These are phyloP conservation scores for Sarcocystis neurona DNA, from an alignment of 169 alveolate genomes.

Conservation along the genomic window DNA sequence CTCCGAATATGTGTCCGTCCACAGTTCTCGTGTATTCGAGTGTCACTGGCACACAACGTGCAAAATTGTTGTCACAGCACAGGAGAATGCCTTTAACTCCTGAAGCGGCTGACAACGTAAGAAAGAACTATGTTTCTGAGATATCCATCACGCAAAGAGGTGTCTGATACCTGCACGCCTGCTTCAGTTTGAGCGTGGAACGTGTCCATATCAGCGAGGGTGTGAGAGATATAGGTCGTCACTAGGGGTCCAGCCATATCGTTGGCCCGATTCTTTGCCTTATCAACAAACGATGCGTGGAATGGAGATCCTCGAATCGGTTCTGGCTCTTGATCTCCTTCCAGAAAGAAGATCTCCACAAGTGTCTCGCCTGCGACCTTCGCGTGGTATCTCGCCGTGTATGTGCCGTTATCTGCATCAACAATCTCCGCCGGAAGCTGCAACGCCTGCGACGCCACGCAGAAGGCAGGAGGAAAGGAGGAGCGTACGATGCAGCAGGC, in stretches of 20 bases:
- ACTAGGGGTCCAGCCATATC: slow-evolving; percentile 87
- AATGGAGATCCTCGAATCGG: slow-evolving; percentile 92
- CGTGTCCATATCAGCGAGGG: slow-evolving; percentile 75
- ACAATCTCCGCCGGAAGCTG: slow-evolving; percentile 38
- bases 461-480: slow-evolving; percentile 69
- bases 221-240: slow-evolving; percentile 76
- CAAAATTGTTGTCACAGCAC: no score
- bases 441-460: slow-evolving; percentile 4
- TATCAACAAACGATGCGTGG: slow-evolving; percentile 77
- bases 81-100: no score
- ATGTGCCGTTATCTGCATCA: slow-evolving; percentile 72
- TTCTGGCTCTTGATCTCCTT: slow-evolving; percentile 86
- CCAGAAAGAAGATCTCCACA: slow-evolving; percentile 83
- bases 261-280: slow-evolving; percentile 80
- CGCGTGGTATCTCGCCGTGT: slow-evolving; percentile 73
- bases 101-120: no score
- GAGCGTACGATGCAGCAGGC: no score
- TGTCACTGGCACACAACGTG: no score
- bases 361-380: slow-evolving; percentile 66
- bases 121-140: no score
- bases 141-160: slow-evolving; percentile 70
- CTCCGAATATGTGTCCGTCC: no score
- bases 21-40: no score
- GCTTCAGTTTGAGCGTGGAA: slow-evolving; percentile 78
- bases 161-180: slow-evolving; percentile 79